A percentile compares a stretch with the other conserved stretches of the same genome.
These are phyloP conservation scores for Botrytis porri DNA, from an alignment of 2,329 filamentous ascomycete genomes.

Conservation along the genomic window DNA sequence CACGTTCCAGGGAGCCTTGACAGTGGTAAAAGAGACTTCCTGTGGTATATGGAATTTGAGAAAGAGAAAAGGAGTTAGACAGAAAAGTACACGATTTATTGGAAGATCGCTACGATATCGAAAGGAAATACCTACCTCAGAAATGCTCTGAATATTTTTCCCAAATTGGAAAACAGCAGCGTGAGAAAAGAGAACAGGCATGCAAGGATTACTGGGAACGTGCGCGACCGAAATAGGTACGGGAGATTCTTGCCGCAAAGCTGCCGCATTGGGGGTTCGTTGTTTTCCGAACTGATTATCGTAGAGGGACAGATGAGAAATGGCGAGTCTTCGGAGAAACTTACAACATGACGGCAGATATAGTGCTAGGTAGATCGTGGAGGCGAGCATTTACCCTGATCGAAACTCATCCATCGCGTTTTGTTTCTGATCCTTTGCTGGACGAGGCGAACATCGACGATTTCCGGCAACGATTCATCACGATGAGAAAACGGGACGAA, in stretches of 20 bases:
- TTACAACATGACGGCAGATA: not conserved
- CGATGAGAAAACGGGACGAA: too few relatives aligned
- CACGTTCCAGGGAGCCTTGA: too few relatives aligned
- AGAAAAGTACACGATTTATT: too few relatives aligned
- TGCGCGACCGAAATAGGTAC: not conserved
- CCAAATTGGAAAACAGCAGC: too few relatives aligned
- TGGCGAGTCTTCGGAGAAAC: not conserved
- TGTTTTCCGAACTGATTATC: not conserved
- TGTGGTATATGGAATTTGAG: not conserved
- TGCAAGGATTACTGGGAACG: too few relatives aligned
- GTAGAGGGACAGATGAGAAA: not conserved
- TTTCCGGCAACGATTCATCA: not conserved
- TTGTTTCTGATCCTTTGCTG: not conserved
- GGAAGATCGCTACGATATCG: too few relatives aligned
- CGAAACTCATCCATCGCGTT: not conserved
- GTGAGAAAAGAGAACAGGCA: too few relatives aligned
- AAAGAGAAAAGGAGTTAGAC: not conserved
- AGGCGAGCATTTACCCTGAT: too few relatives aligned
- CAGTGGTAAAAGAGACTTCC: not conserved
- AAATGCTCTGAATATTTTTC: too few relatives aligned
- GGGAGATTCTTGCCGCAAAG: not conserved
- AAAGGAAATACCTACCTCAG: too few relatives aligned
- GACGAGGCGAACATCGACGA: too few relatives aligned
- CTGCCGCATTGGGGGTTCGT: not conserved
- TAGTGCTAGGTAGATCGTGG: not conserved